Evolutionary conservation across 129 eudicot species (phyloP).

Genomic region (Pittosporum tobira): DNA sequence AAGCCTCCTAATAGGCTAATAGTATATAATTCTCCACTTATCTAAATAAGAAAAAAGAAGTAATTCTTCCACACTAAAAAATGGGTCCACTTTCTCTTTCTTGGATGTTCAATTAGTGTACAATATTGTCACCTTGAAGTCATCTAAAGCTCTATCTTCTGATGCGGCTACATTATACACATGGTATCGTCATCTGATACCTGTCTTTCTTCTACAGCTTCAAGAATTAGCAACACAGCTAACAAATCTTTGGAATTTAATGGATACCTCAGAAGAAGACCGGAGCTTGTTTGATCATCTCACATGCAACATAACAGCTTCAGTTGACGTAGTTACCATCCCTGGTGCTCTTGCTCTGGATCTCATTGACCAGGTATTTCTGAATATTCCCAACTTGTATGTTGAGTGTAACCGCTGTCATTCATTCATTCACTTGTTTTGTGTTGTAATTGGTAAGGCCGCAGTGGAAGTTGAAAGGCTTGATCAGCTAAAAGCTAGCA

Average conservation of each 20-base stretch:
- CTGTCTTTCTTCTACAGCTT: constrained; percentile 44
- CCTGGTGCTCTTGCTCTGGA: constrained; percentile 92
- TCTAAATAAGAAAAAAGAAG: no score
- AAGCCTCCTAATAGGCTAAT: no score
- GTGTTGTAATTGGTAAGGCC: constrained; percentile 51
- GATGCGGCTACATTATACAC: not conserved
- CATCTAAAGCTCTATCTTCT: not conserved
- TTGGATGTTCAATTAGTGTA: not conserved
- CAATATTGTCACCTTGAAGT: constrained; percentile 1
- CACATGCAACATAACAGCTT: constrained; percentile 68
- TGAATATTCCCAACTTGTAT: not conserved
- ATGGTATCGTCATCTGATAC: not conserved
- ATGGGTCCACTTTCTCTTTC: not conserved
- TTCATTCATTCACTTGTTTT: not conserved
- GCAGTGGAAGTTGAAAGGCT: constrained; percentile 89
- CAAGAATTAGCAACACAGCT: constrained; percentile 82
- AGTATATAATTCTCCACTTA: not conserved
- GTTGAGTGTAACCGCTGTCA: not conserved
- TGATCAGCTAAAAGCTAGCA: constrained; percentile 84
- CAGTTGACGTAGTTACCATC: constrained; percentile 71
- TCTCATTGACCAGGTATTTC: constrained; percentile 69
- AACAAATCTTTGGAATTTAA: constrained; percentile 86
- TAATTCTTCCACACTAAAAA: no score
- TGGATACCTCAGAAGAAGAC: constrained; percentile 85
- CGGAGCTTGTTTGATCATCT: constrained; percentile 80